These are phyloP conservation scores for Parmales sp. DNA, from an alignment of 108 stramenopile species.

Conservation along the genomic window DNA sequence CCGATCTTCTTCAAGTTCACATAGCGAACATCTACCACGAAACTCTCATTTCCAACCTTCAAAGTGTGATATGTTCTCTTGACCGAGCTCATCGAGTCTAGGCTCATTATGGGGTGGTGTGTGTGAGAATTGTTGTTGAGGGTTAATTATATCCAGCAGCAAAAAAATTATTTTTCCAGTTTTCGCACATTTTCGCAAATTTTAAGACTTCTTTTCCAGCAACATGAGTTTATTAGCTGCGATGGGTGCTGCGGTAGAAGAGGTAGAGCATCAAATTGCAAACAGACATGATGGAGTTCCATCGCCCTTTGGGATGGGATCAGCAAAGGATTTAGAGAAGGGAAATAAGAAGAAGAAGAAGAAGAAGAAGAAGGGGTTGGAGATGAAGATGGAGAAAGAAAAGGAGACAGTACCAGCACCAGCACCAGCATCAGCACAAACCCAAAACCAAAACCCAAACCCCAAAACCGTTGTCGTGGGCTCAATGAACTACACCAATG, in stretches of 20 bases:
- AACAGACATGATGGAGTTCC: not conserved
- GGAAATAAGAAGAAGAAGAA: not conserved
- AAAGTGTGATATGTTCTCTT: not conserved
- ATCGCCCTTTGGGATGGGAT: not conserved
- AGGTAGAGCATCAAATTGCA: not conserved
- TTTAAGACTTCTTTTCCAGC: too few relatives aligned
- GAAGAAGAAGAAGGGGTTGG: too few relatives aligned
- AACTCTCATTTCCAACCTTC: not conserved
- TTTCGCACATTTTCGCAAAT: too few relatives aligned
- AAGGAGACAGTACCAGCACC: not conserved
- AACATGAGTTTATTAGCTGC: too few relatives aligned
- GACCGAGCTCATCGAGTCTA: not conserved
- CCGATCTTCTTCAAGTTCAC: slow-evolving; percentile 42
- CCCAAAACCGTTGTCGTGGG: not conserved
- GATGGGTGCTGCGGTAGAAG: not conserved
- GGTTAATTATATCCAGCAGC: too few relatives aligned
- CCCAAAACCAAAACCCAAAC: not conserved
- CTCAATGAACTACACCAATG: not conserved
- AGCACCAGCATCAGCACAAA: not conserved
- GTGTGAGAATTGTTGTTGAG: too few relatives aligned
- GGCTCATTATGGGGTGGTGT: not conserved
- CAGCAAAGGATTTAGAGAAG: not conserved
- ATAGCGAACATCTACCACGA: slow-evolving; percentile 25
- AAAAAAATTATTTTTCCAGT: too few relatives aligned
- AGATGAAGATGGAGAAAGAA: too few relatives aligned